These are phyloP conservation scores for Colletotrichum zoysiae DNA, from an alignment of 2,329 filamentous ascomycete species.

Conservation along the genomic window DNA sequence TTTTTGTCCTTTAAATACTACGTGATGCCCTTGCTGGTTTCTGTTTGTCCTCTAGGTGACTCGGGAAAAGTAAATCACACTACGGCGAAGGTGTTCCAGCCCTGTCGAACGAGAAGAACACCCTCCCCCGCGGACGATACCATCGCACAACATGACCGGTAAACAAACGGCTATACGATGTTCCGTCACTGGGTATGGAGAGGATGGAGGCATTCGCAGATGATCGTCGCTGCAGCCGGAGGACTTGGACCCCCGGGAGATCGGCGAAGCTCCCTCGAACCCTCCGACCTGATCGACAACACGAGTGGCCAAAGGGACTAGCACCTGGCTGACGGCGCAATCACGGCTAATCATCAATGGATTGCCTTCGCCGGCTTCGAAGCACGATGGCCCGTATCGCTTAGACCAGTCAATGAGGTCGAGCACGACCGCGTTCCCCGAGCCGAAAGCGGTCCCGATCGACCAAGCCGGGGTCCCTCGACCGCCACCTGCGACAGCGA, in stretches of 20 bases:
- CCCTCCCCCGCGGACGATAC: neutral
- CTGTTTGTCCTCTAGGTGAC: neutral
- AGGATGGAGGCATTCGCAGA: neutral
- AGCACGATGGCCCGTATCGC: neutral
- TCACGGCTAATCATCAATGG: neutral
- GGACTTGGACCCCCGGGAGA: neutral
- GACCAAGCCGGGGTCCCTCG: neutral
- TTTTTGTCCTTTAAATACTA: neutral
- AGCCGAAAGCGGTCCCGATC: neutral
- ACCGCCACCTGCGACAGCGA: neutral
- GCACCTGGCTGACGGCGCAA: neutral
- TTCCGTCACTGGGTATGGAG: neutral
- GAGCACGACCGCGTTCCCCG: neutral
- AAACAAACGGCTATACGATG: neutral
- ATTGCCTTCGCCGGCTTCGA: neutral
- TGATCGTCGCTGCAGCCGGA: neutral
- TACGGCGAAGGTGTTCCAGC: neutral
- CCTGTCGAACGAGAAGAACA: neutral
- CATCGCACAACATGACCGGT: neutral
- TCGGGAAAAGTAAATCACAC: neutral
- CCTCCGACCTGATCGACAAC: neutral
- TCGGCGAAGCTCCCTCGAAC: neutral
- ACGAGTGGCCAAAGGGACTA: neutral
- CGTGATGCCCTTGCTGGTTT: neutral
- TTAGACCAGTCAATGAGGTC: neutral